Percentiles rank a stretch among this genome's conserved stretches.
Evolutionary conservation across 257 asterid genomes (phyloP).

Genomic region (Asclepias syriaca): DNA sequence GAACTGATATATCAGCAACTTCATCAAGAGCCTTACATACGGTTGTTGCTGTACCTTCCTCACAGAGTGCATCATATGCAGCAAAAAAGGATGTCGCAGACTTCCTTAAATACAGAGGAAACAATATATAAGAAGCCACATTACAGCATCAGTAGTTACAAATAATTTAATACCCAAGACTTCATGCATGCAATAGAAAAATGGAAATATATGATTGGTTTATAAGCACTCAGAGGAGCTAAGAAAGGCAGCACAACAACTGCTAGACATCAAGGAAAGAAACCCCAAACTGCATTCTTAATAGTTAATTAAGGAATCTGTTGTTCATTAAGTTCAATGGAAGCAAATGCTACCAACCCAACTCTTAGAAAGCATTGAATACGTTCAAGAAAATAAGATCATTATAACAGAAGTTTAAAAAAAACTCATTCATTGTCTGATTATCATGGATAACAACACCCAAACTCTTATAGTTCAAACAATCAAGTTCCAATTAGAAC

Average conservation of each 20-base stretch:
- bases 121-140: slow-evolving; percentile 1
- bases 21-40: slow-evolving; percentile 88
- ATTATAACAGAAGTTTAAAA: neutral
- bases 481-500: neutral
- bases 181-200: neutral
- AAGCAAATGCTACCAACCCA: neutral
- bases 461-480: neutral
- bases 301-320: neutral
- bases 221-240: neutral
- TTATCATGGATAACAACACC: neutral
- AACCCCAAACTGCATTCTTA: neutral
- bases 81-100: slow-evolving; percentile 91
- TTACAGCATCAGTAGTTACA: neutral
- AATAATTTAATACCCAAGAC: slow-evolving; percentile 1
- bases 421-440: neutral
- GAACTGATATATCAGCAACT: slow-evolving; percentile 83
- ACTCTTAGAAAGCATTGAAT: neutral
- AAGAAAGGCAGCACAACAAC: neutral
- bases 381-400: neutral
- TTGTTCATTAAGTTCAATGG: neutral
- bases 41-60: slow-evolving; percentile 93
- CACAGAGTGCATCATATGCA: slow-evolving; percentile 88
- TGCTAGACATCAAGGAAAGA: neutral
- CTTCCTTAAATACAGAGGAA: slow-evolving; percentile 47
- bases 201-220: neutral